A percentile compares a stretch with the other conserved stretches of the same genome.
These are phyloP conservation scores for Blastobotrys chiropterorum DNA, from an alignment of 805 yeast genomes.

Conservation along the genomic window DNA sequence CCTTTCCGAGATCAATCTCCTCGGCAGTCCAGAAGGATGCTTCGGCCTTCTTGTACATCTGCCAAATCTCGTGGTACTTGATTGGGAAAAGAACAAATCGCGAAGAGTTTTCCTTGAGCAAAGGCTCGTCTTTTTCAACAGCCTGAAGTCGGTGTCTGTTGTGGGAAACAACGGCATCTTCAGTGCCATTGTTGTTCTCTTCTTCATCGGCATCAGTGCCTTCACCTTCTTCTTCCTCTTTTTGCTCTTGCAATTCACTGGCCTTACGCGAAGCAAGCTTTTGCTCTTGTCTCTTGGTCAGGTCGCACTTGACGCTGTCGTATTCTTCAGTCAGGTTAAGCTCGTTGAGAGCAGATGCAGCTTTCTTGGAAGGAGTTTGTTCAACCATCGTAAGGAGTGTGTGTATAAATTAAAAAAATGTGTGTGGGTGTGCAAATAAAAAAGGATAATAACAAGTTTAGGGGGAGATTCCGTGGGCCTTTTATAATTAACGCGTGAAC, in stretches of 20 bases:
- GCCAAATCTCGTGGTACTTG: constrained; percentile 97
- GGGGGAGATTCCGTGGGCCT: not conserved
- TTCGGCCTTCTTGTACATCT: constrained; percentile 97
- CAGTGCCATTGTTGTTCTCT: not conserved
- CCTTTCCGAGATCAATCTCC: constrained; percentile 94
- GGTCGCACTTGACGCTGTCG: constrained; percentile 12
- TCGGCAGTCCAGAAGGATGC: constrained; percentile 99
- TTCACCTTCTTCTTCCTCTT: constrained; percentile 13
- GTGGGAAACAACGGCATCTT: constrained; percentile 1
- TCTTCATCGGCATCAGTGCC: constrained; percentile 1
- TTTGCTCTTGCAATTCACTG: constrained; percentile 8
- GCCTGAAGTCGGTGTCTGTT: constrained; percentile 47
- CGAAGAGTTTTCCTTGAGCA: constrained; percentile 73
- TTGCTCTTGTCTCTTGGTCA: constrained; percentile 11
- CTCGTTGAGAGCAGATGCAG: constrained; percentile 51
- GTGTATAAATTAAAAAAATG: not conserved
- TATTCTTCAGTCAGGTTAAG: constrained; percentile 37
- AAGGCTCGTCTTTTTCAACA: constrained; percentile 82
- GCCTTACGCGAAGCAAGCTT: constrained; percentile 2
- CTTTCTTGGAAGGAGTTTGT: constrained; percentile 59
- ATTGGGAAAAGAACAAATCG: constrained; percentile 94
- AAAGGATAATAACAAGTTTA: not conserved
- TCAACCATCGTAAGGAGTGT: constrained; percentile 18
- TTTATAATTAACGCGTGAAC: constrained; percentile 1
- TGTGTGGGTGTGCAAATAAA: not conserved